phyloP scores from a whole-genome alignment of 2,329 filamentous ascomycete genomes.

The Neonectria hederae region DNA sequence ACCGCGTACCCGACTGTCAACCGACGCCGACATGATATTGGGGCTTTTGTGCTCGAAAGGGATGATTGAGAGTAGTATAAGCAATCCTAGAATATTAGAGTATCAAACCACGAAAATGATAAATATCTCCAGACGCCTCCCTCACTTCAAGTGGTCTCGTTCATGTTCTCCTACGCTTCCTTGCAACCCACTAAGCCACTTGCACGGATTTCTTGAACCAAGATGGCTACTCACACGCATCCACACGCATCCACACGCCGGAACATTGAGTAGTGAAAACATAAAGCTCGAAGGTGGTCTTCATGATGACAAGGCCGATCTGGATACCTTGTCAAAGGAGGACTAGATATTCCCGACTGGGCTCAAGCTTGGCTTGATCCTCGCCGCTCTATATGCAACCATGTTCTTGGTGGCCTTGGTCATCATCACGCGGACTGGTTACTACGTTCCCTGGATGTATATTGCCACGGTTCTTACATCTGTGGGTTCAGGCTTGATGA shows the following conservation, averaged over 20 bases:
- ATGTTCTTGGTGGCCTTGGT: slow-evolving; percentile 22
- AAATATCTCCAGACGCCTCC: background rate
- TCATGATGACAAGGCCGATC: background rate
- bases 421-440: slow-evolving; percentile 52
- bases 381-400: slow-evolving; percentile 20
- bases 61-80: background rate
- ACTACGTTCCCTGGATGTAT: slow-evolving; percentile 50
- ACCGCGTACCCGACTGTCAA: background rate
- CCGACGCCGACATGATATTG: background rate
- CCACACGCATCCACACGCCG: background rate
- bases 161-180: background rate
- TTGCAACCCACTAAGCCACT: background rate
- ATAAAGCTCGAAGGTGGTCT: background rate
- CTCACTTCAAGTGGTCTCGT: background rate
- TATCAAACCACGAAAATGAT: background rate
- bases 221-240: background rate
- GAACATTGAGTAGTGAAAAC: background rate
- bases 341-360: slow-evolving; percentile 2
- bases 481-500: slow-evolving; percentile 61
- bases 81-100: background rate
- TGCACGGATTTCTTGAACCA: background rate
- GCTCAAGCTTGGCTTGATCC: slow-evolving; percentile 12
- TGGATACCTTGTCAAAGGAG: background rate
- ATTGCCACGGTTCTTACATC: slow-evolving; percentile 49
- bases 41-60: background rate